Evolutionary conservation across 1,139 yeast species (phyloP), one percentile per base, ranked within the genome.

Genomic region (Saccharomyces hybrid): DNA sequence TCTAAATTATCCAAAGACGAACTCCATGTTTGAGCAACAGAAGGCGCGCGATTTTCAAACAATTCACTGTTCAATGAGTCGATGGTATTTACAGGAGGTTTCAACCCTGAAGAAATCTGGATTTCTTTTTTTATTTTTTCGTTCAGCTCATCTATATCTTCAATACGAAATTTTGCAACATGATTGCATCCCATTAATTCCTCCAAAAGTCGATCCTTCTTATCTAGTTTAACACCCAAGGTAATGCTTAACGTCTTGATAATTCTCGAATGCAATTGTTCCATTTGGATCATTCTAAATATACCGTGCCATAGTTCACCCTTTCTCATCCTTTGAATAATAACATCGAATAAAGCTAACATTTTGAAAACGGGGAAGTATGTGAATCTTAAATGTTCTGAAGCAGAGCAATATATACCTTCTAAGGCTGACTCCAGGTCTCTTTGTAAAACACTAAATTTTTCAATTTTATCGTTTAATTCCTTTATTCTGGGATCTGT

Each of bases 301-400:
- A 67, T 63, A 19, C 60, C 60, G 26, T 58, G 57, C 58, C 66
- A 55, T 26, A 68, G 48, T 29, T 69, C 65, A 29, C 64, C 67
- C 44, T 63, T 64, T 44, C 61, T 59, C 38, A 62, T 54, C 19
- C 60, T 59, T 42, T 63, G 62, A 26, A 64, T 56, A 13, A 69
- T 58, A 16, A 64, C 62, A 54, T 70, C 71, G 55, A 65, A 66
- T 52, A 67, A 59, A 4, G 68, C 58, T 23, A 67, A 51, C 57
- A 67, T 60, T 47, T 70, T 69, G 57, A 70, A 69, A 5, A 63
- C 65, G 7, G 72, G 64, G 52, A 64, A 69, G 50, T 65, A 67
- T 2, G 67, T 58, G 49, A 67, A 66, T 55, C 71, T 61, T 29
- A 67, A 57, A 49, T 65, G 57, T 26, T 56, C 57, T 0, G 70